A percentile compares a stretch with the other conserved stretches of the same genome.
Conservation (phyloP, 2,329 filamentous ascomycete species). For the Keithomyces neogunnii region DNA sequence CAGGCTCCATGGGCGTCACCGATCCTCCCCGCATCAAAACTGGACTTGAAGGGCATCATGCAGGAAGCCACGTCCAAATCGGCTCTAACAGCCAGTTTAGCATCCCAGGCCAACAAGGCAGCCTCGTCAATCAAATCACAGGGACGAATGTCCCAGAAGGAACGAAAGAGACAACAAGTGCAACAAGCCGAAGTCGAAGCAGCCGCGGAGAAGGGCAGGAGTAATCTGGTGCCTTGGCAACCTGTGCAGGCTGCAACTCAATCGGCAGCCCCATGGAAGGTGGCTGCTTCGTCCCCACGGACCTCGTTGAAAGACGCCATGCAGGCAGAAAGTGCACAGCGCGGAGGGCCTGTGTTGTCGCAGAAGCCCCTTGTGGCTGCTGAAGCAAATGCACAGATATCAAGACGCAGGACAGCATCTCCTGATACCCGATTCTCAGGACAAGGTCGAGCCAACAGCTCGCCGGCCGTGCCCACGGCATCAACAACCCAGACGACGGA, state of each 20-base stretch:
- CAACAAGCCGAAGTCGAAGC: slow-evolving; percentile 44
- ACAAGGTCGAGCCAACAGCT: slow-evolving; percentile 35
- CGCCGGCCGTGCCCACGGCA: slow-evolving; percentile 18
- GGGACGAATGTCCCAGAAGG: slow-evolving; percentile 77
- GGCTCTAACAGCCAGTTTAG: slow-evolving; percentile 45
- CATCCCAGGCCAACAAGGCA: slow-evolving; percentile 39
- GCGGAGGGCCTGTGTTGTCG: slow-evolving; percentile 19
- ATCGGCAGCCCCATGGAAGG: slow-evolving; percentile 56
- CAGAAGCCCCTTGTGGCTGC: slow-evolving; percentile 35
- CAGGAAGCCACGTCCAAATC: slow-evolving; percentile 44
- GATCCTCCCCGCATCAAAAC: slow-evolving; percentile 49
- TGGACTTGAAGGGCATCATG: slow-evolving; percentile 74
- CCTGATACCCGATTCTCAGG: slow-evolving; percentile 56
- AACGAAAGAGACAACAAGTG: slow-evolving; percentile 77
- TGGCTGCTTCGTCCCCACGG: slow-evolving; percentile 38
- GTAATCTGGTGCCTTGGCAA: slow-evolving; percentile 35
- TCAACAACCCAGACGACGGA: slow-evolving; percentile 17
- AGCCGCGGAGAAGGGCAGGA: slow-evolving; percentile 24
- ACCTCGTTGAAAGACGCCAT: slow-evolving; percentile 42
- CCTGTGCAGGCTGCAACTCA: slow-evolving; percentile 28
- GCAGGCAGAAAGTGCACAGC: slow-evolving; percentile 18
- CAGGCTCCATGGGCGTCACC: slow-evolving; percentile 42
- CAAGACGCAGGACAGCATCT: slow-evolving; percentile 43
- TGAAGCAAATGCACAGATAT: slow-evolving; percentile 30
- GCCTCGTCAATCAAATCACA: slow-evolving; percentile 27